Base-by-base conservation (phyloP, 202 grass and related monocot species). In the Zizania palustris region DNA sequence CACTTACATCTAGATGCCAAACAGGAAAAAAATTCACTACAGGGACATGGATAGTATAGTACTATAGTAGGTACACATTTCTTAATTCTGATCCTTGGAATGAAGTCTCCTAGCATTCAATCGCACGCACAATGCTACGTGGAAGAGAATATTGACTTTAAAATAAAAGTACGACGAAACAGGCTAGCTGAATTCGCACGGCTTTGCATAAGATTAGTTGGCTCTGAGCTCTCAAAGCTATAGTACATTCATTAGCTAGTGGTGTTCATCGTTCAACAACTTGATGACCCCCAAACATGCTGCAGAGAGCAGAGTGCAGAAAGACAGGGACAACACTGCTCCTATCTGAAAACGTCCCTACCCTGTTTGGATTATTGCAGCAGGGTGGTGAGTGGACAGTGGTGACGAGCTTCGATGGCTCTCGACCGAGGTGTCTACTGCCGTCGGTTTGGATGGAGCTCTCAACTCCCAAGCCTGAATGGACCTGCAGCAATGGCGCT, bases 341-440 rank as follows among this genome's bases (percentile, higher is more conserved):
- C 35, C 37, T 65, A 37, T 65, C 48, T 64, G 36, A 73, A 53
- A 55, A 40, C 42, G 64, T 62, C 55, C 44, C 55, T 46, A 37
- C 13, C 35, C 72, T 36, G 1, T 34, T 62, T 22, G 34, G 3
- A 71, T 41, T 53, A 8, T 61, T 20, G 72, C 56, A 48, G 71
- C 40, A 42, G n/a, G n/a, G n/a, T n/a, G n/a, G n/a, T n/a, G n/a
- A n/a, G n/a, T n/a, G n/a, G n/a, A n/a, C n/a, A n/a, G n/a, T n/a
- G n/a, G n/a, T n/a, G n/a, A n/a, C n/a, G n/a, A n/a, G 2, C 10
- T 77, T 71, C 48, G 74, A 78, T 59, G 82, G 74, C 42, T 71
- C 46, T 46, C 11, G 67, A 33, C 57, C 62, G 35, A 38, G 22
- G 10, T 19, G 16, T 63, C 4, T 11, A 57, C 7, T 15, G 36